Conservation (phyloP, 805 yeast species). For the Peterozyma toletana region DNA sequence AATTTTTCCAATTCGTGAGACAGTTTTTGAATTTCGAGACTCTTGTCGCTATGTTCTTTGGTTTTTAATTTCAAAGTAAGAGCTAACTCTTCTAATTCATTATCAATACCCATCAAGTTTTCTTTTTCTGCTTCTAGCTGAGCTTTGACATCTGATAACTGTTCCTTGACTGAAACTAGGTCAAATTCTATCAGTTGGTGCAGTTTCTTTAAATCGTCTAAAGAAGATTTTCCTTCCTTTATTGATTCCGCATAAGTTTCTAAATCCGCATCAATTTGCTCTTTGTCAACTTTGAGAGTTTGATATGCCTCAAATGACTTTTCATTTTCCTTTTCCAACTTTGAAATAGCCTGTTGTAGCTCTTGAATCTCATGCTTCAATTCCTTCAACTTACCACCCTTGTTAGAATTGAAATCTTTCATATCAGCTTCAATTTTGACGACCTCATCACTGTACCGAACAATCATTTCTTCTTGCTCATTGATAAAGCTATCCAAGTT, state of each 20-base stretch:
- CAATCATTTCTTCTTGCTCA: slow-evolving; percentile 24
- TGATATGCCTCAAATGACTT: slow-evolving; percentile 49
- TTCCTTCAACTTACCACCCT: slow-evolving; percentile 71
- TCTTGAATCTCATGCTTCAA: slow-evolving; percentile 43
- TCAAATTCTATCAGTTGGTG: slow-evolving; percentile 16
- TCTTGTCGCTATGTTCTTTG: slow-evolving; percentile 37
- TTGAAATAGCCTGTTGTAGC: slow-evolving; percentile 27
- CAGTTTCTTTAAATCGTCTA: slow-evolving; percentile 27
- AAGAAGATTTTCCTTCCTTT: slow-evolving; percentile 23
- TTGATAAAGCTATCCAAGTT: slow-evolving; percentile 29
- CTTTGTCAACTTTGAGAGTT: slow-evolving; percentile 59
- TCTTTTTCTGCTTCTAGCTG: slow-evolving; percentile 49
- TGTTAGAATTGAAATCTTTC: slow-evolving; percentile 71
- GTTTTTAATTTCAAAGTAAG: slow-evolving; percentile 33
- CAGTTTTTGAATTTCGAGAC: slow-evolving; percentile 45
- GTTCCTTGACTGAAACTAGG: slow-evolving; percentile 18
- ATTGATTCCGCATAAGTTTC: slow-evolving; percentile 34
- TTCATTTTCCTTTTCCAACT: slow-evolving; percentile 33
- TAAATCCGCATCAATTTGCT: slow-evolving; percentile 57
- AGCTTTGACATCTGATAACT: slow-evolving; percentile 20
- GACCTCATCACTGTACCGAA: slow-evolving; percentile 35
- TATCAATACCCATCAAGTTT: slow-evolving; percentile 60
- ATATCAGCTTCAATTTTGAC: slow-evolving; percentile 63
- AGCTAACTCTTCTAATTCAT: slow-evolving; percentile 62
- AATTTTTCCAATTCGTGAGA: slow-evolving; percentile 49